Evolutionary conservation across 75 land plant genomes (phyloP).

Genomic region (Cryptomeria japonica): DNA sequence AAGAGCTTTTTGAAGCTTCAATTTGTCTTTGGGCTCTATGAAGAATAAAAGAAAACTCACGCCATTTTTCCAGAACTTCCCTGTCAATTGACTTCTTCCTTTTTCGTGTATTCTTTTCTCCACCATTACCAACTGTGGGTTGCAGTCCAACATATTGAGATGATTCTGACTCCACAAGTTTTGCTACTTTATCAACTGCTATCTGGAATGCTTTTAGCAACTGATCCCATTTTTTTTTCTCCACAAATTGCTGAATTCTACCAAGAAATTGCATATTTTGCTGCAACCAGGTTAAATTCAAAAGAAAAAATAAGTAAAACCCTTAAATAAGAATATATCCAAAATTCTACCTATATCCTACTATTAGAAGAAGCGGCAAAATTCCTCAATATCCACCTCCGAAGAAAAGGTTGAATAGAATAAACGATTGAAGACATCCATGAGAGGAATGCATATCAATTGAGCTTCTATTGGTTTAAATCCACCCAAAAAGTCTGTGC

Average conservation of each 20-base stretch:
- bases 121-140: neutral
- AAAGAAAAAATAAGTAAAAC: constrained; percentile 1
- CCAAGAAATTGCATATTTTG: constrained; percentile 47
- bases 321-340: neutral
- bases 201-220: constrained; percentile 46
- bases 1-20: constrained; percentile 51
- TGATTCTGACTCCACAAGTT: neutral
- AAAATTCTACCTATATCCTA: neutral
- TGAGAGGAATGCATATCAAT: constrained; percentile 66
- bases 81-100: constrained; percentile 66
- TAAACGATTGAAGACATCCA: constrained; percentile 62
- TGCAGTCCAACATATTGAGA: neutral
- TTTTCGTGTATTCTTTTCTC: constrained; percentile 25
- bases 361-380: neutral
- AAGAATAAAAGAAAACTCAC: constrained; percentile 55
- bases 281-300: constrained; percentile 24
- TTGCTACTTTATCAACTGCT: constrained; percentile 39
- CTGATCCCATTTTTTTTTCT: constrained; percentile 65
- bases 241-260: constrained; percentile 40
- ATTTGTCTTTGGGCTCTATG: constrained; percentile 53
- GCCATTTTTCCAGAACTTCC: constrained; percentile 52
- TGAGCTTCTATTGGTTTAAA: constrained; percentile 88
- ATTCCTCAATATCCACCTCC: constrained; percentile 38
- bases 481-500: constrained; percentile 90
- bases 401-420: constrained; percentile 68